Conservation (phyloP, 1,139 yeast genomes). For the Magnusiomyces ingens region DNA sequence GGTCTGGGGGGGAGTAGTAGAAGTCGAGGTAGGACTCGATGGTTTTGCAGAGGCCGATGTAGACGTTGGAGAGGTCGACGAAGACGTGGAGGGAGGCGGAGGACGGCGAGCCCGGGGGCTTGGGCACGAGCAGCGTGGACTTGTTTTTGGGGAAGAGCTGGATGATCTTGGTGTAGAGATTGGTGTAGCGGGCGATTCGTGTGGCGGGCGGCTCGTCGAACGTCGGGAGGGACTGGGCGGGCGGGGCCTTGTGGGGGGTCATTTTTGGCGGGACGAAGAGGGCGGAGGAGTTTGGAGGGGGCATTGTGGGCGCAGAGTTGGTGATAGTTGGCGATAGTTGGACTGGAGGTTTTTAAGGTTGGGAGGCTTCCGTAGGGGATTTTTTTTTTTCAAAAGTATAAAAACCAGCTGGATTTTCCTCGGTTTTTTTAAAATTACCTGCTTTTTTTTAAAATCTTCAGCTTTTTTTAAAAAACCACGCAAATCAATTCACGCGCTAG, state of each 20-base stretch:
- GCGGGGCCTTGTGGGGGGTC: background rate
- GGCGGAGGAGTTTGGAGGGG: background rate
- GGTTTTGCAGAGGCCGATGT: background rate
- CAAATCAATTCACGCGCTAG: too few relatives aligned
- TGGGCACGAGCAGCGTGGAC: constrained; percentile 19
- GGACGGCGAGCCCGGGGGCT: background rate
- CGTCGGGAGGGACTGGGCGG: constrained; percentile 5
- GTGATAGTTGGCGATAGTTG: too few relatives aligned
- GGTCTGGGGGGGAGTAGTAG: background rate
- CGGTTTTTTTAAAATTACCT: constrained; percentile 1
- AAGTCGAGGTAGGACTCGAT: background rate
- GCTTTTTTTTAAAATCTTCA: constrained; percentile 3
- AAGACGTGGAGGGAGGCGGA: constrained; percentile 14
- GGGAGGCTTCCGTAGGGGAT: background rate
- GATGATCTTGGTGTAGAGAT: constrained; percentile 12
- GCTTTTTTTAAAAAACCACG: background rate
- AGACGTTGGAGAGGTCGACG: constrained; percentile 23
- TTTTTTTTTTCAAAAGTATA: constrained; percentile 1
- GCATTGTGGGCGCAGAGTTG: background rate
- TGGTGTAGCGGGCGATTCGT: constrained; percentile 10
- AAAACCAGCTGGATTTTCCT: constrained; percentile 1
- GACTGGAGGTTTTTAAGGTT: too few relatives aligned
- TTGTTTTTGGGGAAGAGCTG: constrained; percentile 20
- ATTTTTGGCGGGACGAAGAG: constrained; percentile 1
- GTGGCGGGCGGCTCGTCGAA: constrained; percentile 7